phyloP scores from a whole-genome alignment of 2,329 filamentous ascomycete species.

The Coniella vitis region DNA sequence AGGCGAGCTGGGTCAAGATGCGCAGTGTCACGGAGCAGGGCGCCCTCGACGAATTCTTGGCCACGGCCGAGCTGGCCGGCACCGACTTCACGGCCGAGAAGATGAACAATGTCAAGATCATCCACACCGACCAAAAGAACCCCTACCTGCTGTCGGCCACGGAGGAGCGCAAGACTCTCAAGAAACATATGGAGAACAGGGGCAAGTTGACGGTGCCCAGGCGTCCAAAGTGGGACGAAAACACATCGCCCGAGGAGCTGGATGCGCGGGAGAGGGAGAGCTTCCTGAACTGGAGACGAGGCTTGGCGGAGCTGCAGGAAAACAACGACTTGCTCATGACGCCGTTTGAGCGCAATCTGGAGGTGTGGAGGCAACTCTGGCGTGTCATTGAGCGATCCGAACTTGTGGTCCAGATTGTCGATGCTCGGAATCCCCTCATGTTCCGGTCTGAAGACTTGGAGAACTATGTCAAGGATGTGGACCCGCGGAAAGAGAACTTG shows the following conservation, averaged over 20 bases:
- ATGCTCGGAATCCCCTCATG: constrained; percentile 87
- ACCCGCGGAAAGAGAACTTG: constrained; percentile 81
- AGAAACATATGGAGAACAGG: constrained; percentile 78
- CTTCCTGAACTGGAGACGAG: constrained; percentile 82
- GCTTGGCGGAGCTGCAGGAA: constrained; percentile 87
- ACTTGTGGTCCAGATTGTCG: constrained; percentile 94
- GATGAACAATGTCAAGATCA: constrained; percentile 98
- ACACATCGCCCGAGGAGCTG: constrained; percentile 76
- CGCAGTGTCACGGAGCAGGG: constrained; percentile 96
- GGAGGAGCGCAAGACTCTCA: constrained; percentile 71
- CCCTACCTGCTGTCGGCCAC: constrained; percentile 81
- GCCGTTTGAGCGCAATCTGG: constrained; percentile 92
- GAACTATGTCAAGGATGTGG: constrained; percentile 87
- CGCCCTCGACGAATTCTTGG: constrained; percentile 91
- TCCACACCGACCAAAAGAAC: constrained; percentile 93
- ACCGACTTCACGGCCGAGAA: constrained; percentile 99
- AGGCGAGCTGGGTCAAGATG: constrained; percentile 98
- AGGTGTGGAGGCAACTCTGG: constrained; percentile 98
- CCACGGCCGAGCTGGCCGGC: constrained; percentile 91
- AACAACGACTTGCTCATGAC: constrained; percentile 94
- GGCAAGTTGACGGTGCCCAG: constrained; percentile 79
- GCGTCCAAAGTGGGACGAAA: constrained; percentile 80
- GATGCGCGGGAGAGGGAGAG: constrained; percentile 72
- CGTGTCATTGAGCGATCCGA: constrained; percentile 96
- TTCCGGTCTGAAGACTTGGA: constrained; percentile 94